These are phyloP conservation scores for Endoconidiophora laricicola DNA, from an alignment of 2,329 filamentous ascomycete species.

Conservation along the genomic window DNA sequence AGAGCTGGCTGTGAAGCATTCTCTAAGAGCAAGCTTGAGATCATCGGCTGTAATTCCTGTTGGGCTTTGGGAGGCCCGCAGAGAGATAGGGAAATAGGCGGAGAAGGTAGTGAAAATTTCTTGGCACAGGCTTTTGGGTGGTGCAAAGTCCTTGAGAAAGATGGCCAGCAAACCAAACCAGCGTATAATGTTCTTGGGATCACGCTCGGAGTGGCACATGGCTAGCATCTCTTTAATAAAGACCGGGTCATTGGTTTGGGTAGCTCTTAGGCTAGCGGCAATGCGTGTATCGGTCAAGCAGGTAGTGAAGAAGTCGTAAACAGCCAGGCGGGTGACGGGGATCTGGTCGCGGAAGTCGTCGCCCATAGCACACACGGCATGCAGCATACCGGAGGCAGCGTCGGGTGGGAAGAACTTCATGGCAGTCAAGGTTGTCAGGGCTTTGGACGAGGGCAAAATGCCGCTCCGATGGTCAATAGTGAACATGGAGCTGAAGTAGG, in stretches of 20 bases:
- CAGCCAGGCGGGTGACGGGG: constrained; percentile 32
- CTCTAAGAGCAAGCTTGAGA: constrained; percentile 34
- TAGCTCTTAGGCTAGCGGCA: constrained; percentile 23
- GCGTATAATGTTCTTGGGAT: constrained; percentile 37
- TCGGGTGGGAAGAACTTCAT: constrained; percentile 36
- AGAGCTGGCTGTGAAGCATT: constrained; percentile 36
- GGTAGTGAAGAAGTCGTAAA: constrained; percentile 32
- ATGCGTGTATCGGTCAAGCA: constrained; percentile 29
- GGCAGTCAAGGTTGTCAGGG: constrained; percentile 30
- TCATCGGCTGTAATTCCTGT: constrained; percentile 38
- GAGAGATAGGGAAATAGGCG: constrained; percentile 43
- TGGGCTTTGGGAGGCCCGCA: constrained; percentile 33
- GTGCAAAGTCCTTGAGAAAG: constrained; percentile 29
- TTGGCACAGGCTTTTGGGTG: constrained; percentile 29
- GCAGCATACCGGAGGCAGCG: constrained; percentile 31
- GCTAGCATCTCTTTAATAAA: constrained; percentile 34
- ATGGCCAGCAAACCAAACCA: constrained; percentile 37
- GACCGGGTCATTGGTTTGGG: constrained; percentile 25
- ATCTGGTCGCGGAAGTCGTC: constrained; percentile 41
- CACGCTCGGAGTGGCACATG: constrained; percentile 37
- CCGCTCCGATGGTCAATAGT: constrained; percentile 43
- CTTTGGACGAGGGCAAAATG: constrained; percentile 35
- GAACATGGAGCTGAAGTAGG: constrained; percentile 43
- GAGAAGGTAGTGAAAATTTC: constrained; percentile 39
- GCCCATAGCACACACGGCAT: constrained; percentile 31